Evolutionary conservation across 2,329 filamentous ascomycete species (phyloP).

Genomic region (Venturiaceae sp.): DNA sequence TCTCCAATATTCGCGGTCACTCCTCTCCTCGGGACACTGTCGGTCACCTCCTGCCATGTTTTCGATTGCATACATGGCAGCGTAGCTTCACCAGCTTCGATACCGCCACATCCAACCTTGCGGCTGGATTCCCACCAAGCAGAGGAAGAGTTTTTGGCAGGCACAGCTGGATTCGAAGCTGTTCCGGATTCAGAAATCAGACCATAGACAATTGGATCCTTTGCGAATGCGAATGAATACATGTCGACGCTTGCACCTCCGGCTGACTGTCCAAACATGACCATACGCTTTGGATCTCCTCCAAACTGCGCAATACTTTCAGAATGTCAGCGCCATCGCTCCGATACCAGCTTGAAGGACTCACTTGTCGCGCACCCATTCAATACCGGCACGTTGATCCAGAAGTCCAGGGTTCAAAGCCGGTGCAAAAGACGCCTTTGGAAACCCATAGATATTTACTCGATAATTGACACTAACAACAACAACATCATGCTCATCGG

Average conservation of each 20-base stretch:
- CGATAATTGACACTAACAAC: slow-evolving; percentile 9
- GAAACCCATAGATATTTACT: slow-evolving; percentile 7
- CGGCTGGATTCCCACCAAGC: background rate
- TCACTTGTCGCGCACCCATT: slow-evolving; percentile 5
- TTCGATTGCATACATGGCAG: slow-evolving; percentile 27
- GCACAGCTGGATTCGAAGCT: background rate
- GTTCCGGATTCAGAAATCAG: slow-evolving; percentile 2
- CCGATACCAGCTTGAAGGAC: background rate
- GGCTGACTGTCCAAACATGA: slow-evolving; percentile 4
- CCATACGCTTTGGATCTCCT: slow-evolving; percentile 29
- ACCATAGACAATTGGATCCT: slow-evolving; percentile 5
- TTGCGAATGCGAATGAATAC: slow-evolving; percentile 4
- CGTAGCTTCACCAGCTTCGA: slow-evolving; percentile 14
- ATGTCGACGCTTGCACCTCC: slow-evolving; percentile 6
- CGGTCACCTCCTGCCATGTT: slow-evolving; percentile 16
- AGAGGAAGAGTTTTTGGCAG: slow-evolving; percentile 26
- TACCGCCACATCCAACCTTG: slow-evolving; percentile 2
- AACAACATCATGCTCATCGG: slow-evolving; percentile 8
- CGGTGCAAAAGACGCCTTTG: background rate
- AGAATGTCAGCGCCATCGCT: slow-evolving; percentile 26
- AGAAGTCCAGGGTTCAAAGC: slow-evolving; percentile 1
- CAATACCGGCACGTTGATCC: slow-evolving; percentile 5
- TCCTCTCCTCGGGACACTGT: background rate
- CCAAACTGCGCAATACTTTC: slow-evolving; percentile 33
- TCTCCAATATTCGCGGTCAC: background rate